Evolutionary conservation across 768 basidiomycete genomes (phyloP), one percentile per base, ranked within the genome.

Genomic region (Psilocybe cubensis): DNA sequence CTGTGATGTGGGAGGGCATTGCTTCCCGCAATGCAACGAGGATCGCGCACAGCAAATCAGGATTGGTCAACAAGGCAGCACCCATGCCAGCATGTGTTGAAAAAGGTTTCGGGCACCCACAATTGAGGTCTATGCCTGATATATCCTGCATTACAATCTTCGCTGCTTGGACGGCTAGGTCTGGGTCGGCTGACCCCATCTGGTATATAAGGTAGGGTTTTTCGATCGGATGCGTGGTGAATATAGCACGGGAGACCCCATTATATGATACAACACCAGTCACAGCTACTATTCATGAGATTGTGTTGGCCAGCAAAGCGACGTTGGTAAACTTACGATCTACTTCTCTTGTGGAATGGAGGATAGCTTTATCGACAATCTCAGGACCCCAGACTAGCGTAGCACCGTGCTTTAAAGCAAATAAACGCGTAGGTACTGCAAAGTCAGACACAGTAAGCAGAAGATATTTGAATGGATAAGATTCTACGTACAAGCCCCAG

Each of bases 351-450:
- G 88, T 83, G 0, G 92, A 75, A 56, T 96, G 91, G 27, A 98
- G 75, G 52, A 99, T 94, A 14, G 97, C 97, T 74, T 91, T 95
- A 76, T 99, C 97, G 7, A 99, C 90, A 47, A 92, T 89, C 70
- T 99, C 97, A 0, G 97, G 97, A 10, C 92, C 89, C 97, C 96
- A 98, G 0, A 98, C 95, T 11, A 98, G 80, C 9, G 88, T 88
- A 2, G 96, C 96, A 3, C 96, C 96, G 68, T 98, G 91, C 64
- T 95, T 94, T 38, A 98, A 78, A 12, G 95, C 88, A 61, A 92
- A 87, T 5, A 96, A 71, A 24, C 94, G 86, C 29, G 90, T 94
- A 0, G 92, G 93, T 23, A 96, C 94, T 96, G 68, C 7, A 52
- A 29, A 48, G 29, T 53, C n/a, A 42, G n/a, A 45, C 21, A 21